Percentiles rank a stretch among this genome's conserved stretches.
phyloP scores from a whole-genome alignment of 2,329 filamentous ascomycete genomes.

The Penicillium hordei region DNA sequence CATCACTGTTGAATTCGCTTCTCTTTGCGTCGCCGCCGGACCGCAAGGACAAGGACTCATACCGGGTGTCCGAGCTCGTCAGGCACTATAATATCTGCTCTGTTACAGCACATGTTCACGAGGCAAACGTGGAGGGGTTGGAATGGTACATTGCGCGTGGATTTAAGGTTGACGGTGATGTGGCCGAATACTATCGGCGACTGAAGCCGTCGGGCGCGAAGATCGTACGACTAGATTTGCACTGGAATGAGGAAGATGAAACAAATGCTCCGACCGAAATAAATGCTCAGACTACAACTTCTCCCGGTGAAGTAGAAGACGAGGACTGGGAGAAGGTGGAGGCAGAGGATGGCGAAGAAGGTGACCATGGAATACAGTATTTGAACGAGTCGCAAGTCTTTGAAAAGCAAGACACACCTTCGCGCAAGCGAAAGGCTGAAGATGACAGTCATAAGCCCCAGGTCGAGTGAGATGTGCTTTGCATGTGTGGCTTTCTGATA shows the following conservation, averaged over 20 bases:
- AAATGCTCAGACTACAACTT: neutral
- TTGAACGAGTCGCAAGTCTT: conserved; percentile 36
- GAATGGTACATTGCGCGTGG: conserved; percentile 61
- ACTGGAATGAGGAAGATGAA: conserved; percentile 25
- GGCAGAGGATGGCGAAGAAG: conserved; percentile 36
- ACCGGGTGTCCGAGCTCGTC: conserved; percentile 39
- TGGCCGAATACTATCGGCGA: conserved; percentile 60
- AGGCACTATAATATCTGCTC: conserved; percentile 51
- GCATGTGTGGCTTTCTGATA: conserved; percentile 8
- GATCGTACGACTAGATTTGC: conserved; percentile 47
- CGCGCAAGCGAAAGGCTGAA: conserved; percentile 34
- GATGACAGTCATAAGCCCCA: conserved; percentile 23
- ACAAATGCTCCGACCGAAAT: neutral
- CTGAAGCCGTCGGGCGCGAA: conserved; percentile 58
- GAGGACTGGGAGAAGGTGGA: conserved; percentile 48
- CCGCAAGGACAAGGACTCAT: conserved; percentile 8
- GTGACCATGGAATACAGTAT: conserved; percentile 33
- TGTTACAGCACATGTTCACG: conserved; percentile 65
- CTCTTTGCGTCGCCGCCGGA: conserved; percentile 27
- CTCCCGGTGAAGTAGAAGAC: conserved; percentile 30
- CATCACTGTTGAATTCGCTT: conserved; percentile 52
- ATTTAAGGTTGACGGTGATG: conserved; percentile 52
- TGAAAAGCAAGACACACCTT: conserved; percentile 23
- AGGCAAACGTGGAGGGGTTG: conserved; percentile 59
- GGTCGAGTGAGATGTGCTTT: conserved; percentile 15